These are phyloP conservation scores for Linnemannia schmuckeri DNA, from an alignment of 192 early-diverging fungal genomes.

Conservation along the genomic window DNA sequence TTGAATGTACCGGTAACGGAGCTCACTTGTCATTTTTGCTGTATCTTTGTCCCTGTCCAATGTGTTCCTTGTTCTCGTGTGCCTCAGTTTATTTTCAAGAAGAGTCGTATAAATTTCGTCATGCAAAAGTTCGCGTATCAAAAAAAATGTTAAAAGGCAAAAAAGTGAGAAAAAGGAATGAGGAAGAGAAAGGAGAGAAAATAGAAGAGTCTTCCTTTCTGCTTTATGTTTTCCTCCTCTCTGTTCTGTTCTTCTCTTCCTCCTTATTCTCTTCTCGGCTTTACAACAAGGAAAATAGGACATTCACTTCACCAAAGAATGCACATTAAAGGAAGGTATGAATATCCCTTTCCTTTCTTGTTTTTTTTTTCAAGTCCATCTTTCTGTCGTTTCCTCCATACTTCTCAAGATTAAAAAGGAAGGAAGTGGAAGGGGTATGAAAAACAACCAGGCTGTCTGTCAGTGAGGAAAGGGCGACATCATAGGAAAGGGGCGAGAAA, in stretches of 20 bases:
- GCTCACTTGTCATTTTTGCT: background rate
- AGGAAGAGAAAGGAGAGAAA: background rate
- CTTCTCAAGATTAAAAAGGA: background rate
- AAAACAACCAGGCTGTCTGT: background rate
- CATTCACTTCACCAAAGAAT: background rate
- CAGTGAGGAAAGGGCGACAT: background rate
- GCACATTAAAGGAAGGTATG: background rate
- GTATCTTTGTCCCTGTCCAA: background rate
- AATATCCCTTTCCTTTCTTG: background rate
- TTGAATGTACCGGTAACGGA: background rate
- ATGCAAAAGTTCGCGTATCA: too few relatives aligned
- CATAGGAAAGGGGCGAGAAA: background rate
- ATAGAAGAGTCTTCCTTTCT: background rate
- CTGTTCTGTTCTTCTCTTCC: background rate
- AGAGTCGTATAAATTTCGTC: too few relatives aligned
- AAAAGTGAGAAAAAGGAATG: background rate
- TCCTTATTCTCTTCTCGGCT: background rate
- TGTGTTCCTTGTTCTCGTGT: background rate
- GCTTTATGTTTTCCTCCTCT: background rate
- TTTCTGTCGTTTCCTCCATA: background rate
- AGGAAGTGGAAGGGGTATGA: background rate
- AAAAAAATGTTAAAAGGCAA: too few relatives aligned
- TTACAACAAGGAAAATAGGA: background rate
- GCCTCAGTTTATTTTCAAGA: background rate
- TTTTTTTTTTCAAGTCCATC: too few relatives aligned